Evolutionary conservation across 352 stramenopile genomes (phyloP), one percentile per base, ranked within the genome.

Genomic region (Phytophthora quininea): DNA sequence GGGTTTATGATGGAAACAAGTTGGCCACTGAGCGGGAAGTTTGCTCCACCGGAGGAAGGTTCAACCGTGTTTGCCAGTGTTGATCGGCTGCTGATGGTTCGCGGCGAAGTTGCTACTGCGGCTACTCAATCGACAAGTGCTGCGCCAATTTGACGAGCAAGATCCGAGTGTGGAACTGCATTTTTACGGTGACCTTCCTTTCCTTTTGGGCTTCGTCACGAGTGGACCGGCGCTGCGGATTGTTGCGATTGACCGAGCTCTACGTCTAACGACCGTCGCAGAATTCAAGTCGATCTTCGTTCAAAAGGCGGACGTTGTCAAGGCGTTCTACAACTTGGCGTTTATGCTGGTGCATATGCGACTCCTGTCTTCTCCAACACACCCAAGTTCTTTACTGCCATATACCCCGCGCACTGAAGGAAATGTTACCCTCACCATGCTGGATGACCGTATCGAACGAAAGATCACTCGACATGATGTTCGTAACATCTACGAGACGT

Each of bases 101-200:
- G 63, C 48, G 56, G 56, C 31, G 56, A 66, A 60, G 51, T 67
- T 48, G 38, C 54, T 47, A 42, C 52, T 58, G 42, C n/a, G 40
- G 4, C 15, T 14, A 60, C 42, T 9, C 11, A 2, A 43, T 65
- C n/a, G 40, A 65, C 14, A 24, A 15, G 15, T 38, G 47, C 42
- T 47, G 50, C 33, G 11, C 42, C 27, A 32, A 66, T 6, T 52
- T 71, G 30, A 54, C 29, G 2, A 42, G 19, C 3, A 71, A 53
- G 35, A 71, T 66, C 55, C 4, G 15, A 30, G 24, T 32, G 2
- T 59, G 65, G 65, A 62, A 64, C 27, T 37, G n/a, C 59, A 60
- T 37, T 65, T 71, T 62, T 72, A 71, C 40, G 57, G 62, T 46
- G 54, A 75, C 49, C 31, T 72, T 14, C 53, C 68, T 4, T 75